Evolutionary conservation across 148 eudicot species (phyloP).

Genomic region (Limonium bicolor): DNA sequence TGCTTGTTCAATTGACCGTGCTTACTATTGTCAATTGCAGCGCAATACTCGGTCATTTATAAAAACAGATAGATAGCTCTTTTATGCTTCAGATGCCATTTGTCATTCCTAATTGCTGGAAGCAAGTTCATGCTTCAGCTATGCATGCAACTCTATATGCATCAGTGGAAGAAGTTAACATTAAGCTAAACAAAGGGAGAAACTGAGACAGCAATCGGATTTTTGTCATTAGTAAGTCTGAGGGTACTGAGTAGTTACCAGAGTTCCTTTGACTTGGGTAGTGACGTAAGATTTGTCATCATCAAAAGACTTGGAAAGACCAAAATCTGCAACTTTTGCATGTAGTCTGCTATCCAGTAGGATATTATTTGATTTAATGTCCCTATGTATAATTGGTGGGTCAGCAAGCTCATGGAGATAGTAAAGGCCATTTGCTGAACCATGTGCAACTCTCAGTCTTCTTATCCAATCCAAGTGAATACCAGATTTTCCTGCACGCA

Average conservation of each 20-base stretch:
- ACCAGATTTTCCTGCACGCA: slow-evolving; percentile 33
- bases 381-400: slow-evolving; percentile 66
- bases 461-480: slow-evolving; percentile 43
- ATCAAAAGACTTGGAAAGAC: slow-evolving; percentile 42
- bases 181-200: neutral
- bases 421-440: slow-evolving; percentile 47
- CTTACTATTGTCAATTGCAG: too few species aligned
- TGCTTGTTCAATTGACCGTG: too few species aligned
- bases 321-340: slow-evolving; percentile 70
- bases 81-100: too few species aligned
- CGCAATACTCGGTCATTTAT: too few species aligned
- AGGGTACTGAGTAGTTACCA: slow-evolving; percentile 25
- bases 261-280: slow-evolving; percentile 72
- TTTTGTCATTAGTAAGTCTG: neutral
- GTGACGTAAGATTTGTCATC: slow-evolving; percentile 40
- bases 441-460: slow-evolving; percentile 40
- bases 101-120: too few species aligned
- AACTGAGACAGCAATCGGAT: neutral
- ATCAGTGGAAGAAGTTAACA: neutral
- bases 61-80: too few species aligned
- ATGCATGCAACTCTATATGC: neutral
- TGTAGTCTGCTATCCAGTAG: slow-evolving; percentile 39
- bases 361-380: slow-evolving; percentile 41
- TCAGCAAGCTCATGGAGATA: slow-evolving; percentile 62
- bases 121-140: neutral